phyloP scores from a whole-genome alignment of 2,329 filamentous ascomycete species.

The Sclerotinia spermophila region DNA sequence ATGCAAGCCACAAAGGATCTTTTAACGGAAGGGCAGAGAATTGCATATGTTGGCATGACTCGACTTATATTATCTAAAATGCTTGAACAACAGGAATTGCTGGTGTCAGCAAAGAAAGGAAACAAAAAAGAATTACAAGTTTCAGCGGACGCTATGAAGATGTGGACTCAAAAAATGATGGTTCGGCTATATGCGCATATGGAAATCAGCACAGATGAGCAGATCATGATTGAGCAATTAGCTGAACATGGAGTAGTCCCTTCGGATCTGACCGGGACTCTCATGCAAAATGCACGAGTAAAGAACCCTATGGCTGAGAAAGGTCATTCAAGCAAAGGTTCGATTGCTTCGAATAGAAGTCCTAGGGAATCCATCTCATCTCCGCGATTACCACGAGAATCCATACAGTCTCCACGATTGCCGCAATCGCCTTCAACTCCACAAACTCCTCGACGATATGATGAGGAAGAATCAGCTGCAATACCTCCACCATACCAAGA shows the following conservation, averaged over 20 bases:
- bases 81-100: conserved; percentile 61
- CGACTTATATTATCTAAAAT: conserved; percentile 77
- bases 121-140: conserved; percentile 69
- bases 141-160: conserved; percentile 74
- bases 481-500: conserved; percentile 59
- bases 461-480: conserved; percentile 48
- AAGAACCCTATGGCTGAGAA: conserved; percentile 80
- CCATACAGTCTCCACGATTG: conserved; percentile 22
- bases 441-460: conserved; percentile 9
- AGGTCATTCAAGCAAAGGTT: conserved; percentile 30
- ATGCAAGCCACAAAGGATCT: conserved; percentile 95
- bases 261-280: conserved; percentile 73
- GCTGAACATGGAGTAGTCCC: conserved; percentile 87
- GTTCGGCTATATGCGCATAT: conserved; percentile 90
- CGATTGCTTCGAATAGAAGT: conserved; percentile 29
- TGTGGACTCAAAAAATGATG: conserved; percentile 99
- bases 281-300: conserved; percentile 90
- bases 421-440: conserved; percentile 20
- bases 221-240: conserved; percentile 98
- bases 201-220: conserved; percentile 88
- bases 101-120: conserved; percentile 53
- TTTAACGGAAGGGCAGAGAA: conserved; percentile 89
- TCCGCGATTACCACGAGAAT: conserved; percentile 19
- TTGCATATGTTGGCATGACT: conserved; percentile 91
- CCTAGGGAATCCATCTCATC: conserved; percentile 42